Conservation (phyloP, 768 basidiomycete species). For the Pleurotus pulmonarius region DNA sequence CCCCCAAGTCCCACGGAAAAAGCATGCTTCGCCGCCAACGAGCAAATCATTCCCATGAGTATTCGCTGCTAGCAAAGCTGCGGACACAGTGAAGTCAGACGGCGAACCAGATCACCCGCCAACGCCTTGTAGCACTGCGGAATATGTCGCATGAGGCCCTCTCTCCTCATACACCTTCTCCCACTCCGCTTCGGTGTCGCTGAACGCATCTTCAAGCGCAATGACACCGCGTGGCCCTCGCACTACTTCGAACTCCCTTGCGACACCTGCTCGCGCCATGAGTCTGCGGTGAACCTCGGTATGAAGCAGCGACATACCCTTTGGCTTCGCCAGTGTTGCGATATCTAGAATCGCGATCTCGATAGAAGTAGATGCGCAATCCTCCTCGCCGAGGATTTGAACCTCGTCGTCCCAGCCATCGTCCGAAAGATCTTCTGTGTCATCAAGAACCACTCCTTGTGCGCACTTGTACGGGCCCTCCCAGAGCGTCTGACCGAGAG, state of each 20-base stretch:
- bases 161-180: conserved; percentile 20
- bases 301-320: conserved; percentile 15
- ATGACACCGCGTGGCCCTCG: conserved; percentile 14
- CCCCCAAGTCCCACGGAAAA: no score
- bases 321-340: conserved; percentile 27
- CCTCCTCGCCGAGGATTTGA: conserved; percentile 12
- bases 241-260: conserved; percentile 23
- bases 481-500: no score
- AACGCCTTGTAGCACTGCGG: not conserved
- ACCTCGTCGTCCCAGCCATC: no score
- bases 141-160: not conserved
- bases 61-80: no score
- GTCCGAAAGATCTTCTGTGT: no score
- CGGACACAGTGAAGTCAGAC: no score
- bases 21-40: no score
- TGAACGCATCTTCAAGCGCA: conserved; percentile 15
- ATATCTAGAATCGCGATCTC: conserved; percentile 25
- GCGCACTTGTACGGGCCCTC: no score
- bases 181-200: conserved; percentile 18
- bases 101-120: not conserved
- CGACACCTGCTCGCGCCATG: conserved; percentile 14
- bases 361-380: conserved; percentile 6
- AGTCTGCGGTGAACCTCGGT: not conserved
- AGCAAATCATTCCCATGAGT: no score
- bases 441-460: no score